Conservation (phyloP, 345 rosid genomes). For the Linum trigynum region DNA sequence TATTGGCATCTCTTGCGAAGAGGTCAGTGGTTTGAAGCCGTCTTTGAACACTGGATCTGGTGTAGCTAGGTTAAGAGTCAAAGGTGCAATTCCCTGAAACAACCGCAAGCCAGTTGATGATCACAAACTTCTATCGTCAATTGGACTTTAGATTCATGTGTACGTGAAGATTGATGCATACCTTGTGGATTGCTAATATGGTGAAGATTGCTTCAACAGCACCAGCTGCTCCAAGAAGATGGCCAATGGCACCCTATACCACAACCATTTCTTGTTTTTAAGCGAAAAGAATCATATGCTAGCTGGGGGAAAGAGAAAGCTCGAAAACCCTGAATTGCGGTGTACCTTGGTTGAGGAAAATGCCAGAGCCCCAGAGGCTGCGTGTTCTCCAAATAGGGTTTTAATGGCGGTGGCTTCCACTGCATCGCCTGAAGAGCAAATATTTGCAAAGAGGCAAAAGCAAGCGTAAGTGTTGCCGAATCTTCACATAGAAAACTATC, state of each 20-base stretch:
- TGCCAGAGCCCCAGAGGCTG: conserved; percentile 69
- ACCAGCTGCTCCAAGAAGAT: conserved; percentile 98
- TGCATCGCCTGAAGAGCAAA: conserved; percentile 54
- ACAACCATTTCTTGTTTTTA: background rate
- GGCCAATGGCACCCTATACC: conserved; percentile 76
- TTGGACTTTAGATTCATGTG: background rate
- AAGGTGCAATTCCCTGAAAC: conserved; percentile 78
- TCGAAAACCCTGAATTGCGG: background rate
- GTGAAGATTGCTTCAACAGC: conserved; percentile 87
- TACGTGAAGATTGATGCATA: conserved; percentile 19
- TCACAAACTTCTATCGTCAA: background rate
- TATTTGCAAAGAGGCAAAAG: conserved; percentile 4
- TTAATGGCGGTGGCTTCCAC: conserved; percentile 79
- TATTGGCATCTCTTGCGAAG: conserved; percentile 58
- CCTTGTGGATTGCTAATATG: conserved; percentile 62
- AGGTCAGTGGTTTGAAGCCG: conserved; percentile 52
- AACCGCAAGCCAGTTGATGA: conserved; percentile 3
- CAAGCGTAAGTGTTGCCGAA: conserved; percentile 1
- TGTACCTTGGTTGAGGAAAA: conserved; percentile 90
- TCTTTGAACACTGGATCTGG: conserved; percentile 70
- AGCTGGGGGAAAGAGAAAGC: background rate
- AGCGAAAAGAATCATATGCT: background rate
- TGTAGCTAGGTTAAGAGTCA: conserved; percentile 60
- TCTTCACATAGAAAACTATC: conserved; percentile 9
- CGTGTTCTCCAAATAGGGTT: conserved; percentile 62